Percentiles rank a stretch among this genome's conserved stretches.
phyloP scores from a whole-genome alignment of 176 grass and related monocot species.

The Carex pumila region DNA sequence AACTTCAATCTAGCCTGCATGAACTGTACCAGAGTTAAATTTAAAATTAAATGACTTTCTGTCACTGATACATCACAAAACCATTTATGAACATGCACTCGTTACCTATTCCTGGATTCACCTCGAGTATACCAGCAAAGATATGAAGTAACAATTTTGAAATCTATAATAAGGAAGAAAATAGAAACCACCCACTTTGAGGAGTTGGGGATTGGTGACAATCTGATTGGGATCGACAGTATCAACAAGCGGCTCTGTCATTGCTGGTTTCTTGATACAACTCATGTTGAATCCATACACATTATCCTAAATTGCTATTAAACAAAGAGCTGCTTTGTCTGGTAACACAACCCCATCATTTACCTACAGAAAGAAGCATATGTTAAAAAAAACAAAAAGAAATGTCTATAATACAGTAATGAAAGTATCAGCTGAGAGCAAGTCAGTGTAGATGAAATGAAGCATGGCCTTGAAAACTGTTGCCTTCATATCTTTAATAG shows the following conservation, averaged over 20 bases:
- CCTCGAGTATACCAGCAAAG: background rate
- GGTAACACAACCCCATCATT: constrained; percentile 67
- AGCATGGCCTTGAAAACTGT: constrained; percentile 21
- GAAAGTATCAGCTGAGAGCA: background rate
- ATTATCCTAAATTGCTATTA: constrained; percentile 85
- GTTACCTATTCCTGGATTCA: too few species aligned
- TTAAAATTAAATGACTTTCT: too few species aligned
- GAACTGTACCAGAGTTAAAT: too few species aligned
- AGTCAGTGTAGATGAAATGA: constrained; percentile 30
- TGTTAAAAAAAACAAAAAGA: constrained; percentile 12
- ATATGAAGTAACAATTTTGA: background rate
- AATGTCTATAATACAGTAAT: background rate
- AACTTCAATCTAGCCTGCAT: too few species aligned
- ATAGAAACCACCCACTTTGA: constrained; percentile 42
- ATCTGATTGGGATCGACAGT: constrained; percentile 81
- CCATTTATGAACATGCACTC: too few species aligned
- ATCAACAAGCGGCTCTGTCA: constrained; percentile 94
- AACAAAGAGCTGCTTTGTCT: constrained; percentile 76
- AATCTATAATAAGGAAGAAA: background rate
- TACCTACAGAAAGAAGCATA: constrained; percentile 34
- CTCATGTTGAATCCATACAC: constrained; percentile 99
- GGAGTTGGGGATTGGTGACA: constrained; percentile 75
- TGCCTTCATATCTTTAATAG: constrained; percentile 2
- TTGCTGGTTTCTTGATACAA: constrained; percentile 91
- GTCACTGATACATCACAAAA: too few species aligned